These are phyloP conservation scores for Lactarius pseudohatsudake DNA, from an alignment of 768 basidiomycete species.

Conservation along the genomic window DNA sequence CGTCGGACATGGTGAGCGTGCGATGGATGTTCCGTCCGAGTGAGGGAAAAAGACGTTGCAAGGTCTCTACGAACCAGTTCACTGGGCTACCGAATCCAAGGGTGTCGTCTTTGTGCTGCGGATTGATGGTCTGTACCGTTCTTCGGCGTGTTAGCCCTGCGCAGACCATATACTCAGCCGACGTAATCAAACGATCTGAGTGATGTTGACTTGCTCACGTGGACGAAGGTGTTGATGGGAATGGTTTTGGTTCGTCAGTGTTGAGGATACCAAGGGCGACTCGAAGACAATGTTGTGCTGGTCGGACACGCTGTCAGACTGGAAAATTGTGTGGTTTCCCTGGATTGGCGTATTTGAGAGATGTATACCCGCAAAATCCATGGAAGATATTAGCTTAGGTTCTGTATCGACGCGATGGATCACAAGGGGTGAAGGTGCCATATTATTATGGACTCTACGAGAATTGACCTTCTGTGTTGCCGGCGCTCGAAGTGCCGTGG, in stretches of 20 bases:
- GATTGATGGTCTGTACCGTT: slow-evolving; percentile 13
- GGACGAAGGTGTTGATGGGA: background rate
- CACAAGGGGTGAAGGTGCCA: background rate
- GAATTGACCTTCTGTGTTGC: background rate
- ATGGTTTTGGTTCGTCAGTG: background rate
- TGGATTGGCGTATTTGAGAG: background rate
- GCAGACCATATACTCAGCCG: background rate
- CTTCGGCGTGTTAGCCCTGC: slow-evolving; percentile 5
- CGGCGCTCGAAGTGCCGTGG: background rate
- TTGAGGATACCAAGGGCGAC: background rate
- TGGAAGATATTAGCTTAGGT: background rate
- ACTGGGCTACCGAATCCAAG: slow-evolving; percentile 9
- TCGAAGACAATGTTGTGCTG: background rate
- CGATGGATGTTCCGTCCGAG: slow-evolving; percentile 53
- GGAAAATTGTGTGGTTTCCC: background rate
- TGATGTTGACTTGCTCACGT: background rate
- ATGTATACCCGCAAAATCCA: too few species aligned
- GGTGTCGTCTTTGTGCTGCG: slow-evolving; percentile 17
- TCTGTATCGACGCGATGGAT: slow-evolving; percentile 10
- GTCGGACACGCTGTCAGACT: too few species aligned
- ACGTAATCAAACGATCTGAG: background rate
- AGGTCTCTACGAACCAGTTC: slow-evolving; percentile 40
- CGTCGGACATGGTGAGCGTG: slow-evolving; percentile 70
- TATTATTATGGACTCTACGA: background rate
- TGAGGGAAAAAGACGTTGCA: slow-evolving; percentile 58